Evolutionary conservation across 768 basidiomycete genomes (phyloP).

Genomic region (Pulveroboletus sp.): DNA sequence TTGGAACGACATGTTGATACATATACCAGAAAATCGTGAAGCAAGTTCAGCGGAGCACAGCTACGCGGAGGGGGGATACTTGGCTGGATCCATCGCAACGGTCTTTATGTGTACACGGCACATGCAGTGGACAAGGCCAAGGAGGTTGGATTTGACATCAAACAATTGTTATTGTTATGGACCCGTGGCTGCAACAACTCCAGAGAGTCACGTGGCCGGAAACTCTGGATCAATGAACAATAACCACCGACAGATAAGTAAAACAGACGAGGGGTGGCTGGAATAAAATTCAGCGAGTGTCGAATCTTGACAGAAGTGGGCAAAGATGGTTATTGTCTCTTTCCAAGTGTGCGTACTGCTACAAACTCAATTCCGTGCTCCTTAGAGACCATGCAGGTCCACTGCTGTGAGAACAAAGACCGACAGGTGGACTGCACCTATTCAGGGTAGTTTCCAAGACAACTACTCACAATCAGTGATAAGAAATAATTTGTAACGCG

Average conservation of each 20-base stretch:
- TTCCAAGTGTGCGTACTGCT: not conserved
- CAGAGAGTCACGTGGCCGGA: slow-evolving; percentile 21
- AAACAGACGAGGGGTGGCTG: slow-evolving; percentile 3
- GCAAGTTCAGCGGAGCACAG: slow-evolving; percentile 26
- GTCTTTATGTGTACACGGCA: slow-evolving; percentile 17
- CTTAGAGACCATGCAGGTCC: not conserved
- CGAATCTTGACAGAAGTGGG: not conserved
- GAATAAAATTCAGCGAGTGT: slow-evolving; percentile 9
- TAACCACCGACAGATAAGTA: slow-evolving; percentile 12
- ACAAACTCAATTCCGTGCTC: not conserved
- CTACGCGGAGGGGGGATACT: slow-evolving; percentile 16
- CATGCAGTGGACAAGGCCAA: slow-evolving; percentile 2
- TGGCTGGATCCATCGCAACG: not conserved
- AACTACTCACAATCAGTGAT: slow-evolving; percentile 5
- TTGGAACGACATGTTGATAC: slow-evolving; percentile 18
- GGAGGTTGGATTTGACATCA: slow-evolving; percentile 9
- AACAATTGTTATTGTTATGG: slow-evolving; percentile 30
- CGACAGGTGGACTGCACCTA: not conserved
- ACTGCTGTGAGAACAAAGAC: slow-evolving; percentile 1
- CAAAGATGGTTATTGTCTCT: slow-evolving; percentile 11
- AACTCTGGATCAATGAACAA: slow-evolving; percentile 18
- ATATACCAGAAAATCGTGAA: slow-evolving; percentile 7
- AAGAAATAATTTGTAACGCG: not conserved
- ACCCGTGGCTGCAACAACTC: not conserved
- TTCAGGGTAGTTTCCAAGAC: not conserved